A percentile compares a stretch with the other conserved stretches of the same genome.
These are phyloP conservation scores for Termitomyces sp. DNA, from an alignment of 768 basidiomycete genomes.

Conservation along the genomic window DNA sequence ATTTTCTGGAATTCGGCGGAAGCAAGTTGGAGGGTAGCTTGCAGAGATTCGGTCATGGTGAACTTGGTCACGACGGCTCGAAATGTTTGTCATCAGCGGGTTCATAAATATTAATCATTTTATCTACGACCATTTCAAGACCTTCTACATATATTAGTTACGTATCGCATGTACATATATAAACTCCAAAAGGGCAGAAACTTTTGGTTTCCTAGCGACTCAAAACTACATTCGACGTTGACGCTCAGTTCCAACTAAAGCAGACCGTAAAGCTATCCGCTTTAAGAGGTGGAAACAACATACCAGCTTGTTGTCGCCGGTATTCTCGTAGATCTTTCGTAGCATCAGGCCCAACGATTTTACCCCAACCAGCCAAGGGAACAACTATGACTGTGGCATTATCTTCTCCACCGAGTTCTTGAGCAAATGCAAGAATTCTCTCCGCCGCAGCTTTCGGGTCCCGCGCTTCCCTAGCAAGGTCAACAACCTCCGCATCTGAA, in stretches of 20 bases:
- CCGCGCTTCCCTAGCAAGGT: conserved; percentile 68
- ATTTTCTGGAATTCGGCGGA: conserved; percentile 78
- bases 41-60: conserved; percentile 33
- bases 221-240: conserved; percentile 55
- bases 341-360: conserved; percentile 70
- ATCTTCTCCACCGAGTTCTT: conserved; percentile 85
- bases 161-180: neutral
- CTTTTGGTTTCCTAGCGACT: neutral
- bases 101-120: neutral
- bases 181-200: neutral
- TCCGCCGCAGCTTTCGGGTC: conserved; percentile 81
- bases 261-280: neutral
- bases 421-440: conserved; percentile 77
- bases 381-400: conserved; percentile 90
- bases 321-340: conserved; percentile 85
- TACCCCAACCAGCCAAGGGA: conserved; percentile 90
- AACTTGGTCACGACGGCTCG: neutral
- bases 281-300: conserved; percentile 13
- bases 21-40: conserved; percentile 57
- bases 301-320: conserved; percentile 60
- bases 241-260: conserved; percentile 57
- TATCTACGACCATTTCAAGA: neutral
- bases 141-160: neutral
- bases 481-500: conserved; percentile 92
- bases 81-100: conserved; percentile 4